Percentiles rank a stretch among this genome's conserved stretches.
Evolutionary conservation across 2,329 filamentous ascomycete genomes (phyloP).

Genomic region (Colletotrichum filicis): DNA sequence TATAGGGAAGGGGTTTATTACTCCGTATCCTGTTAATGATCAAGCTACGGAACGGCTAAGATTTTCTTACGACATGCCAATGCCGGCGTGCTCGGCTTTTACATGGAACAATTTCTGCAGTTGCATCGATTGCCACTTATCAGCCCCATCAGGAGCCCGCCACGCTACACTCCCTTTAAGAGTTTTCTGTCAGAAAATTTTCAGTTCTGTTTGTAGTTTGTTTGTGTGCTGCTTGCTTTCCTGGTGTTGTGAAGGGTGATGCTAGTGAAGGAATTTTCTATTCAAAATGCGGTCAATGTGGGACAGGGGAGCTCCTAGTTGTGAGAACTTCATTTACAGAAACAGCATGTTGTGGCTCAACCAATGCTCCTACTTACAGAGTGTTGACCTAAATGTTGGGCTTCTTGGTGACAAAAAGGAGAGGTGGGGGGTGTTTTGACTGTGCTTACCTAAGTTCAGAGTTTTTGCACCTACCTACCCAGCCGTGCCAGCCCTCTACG

Average conservation of each 20-base stretch:
- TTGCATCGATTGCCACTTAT: conserved; percentile 24
- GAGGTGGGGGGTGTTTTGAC: neutral
- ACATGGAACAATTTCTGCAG: conserved; percentile 13
- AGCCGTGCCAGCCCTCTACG: conserved; percentile 4
- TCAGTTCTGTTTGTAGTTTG: neutral
- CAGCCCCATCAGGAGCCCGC: neutral
- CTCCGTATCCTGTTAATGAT: no score
- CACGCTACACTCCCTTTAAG: neutral
- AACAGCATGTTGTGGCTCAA: neutral
- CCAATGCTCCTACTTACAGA: neutral
- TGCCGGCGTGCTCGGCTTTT: neutral
- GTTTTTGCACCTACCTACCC: conserved; percentile 15
- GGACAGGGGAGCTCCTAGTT: conserved; percentile 3
- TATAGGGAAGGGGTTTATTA: neutral
- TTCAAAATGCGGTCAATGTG: conserved; percentile 1
- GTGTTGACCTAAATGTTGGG: neutral
- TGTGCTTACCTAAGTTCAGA: neutral
- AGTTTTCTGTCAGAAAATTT: conserved; percentile 24
- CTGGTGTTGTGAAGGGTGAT: neutral
- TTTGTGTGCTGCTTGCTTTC: neutral
- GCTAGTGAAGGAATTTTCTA: neutral
- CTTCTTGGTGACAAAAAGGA: neutral
- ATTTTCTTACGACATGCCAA: neutral
- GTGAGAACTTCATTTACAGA: neutral
- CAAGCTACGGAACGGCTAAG: neutral